Conservation (phyloP, 1,284 basidiomycete genomes). For the Pyrrhoderma noxium region DNA sequence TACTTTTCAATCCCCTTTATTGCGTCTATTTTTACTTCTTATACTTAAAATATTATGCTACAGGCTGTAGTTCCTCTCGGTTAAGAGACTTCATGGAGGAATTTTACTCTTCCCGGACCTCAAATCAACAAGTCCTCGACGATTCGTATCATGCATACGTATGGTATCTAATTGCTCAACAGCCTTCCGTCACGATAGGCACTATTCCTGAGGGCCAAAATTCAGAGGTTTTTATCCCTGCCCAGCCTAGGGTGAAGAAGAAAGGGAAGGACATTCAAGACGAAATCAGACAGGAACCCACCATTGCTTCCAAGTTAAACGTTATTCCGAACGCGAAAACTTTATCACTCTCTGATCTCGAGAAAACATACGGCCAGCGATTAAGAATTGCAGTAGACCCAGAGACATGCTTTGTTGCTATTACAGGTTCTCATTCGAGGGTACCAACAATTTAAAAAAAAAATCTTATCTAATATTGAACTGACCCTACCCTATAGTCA, state of each 20-base stretch:
- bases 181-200: conserved; percentile 67
- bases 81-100: conserved; percentile 59
- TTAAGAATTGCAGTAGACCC: conserved; percentile 71
- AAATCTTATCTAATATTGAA: conserved; percentile 16
- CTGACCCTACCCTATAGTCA: conserved; percentile 38
- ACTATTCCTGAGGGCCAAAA: conserved; percentile 46
- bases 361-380: conserved; percentile 46
- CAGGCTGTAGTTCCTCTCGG: conserved; percentile 66
- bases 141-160: conserved; percentile 72
- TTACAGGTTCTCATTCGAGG: conserved; percentile 78
- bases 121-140: conserved; percentile 51
- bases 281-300: conserved; percentile 34
- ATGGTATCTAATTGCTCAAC: conserved; percentile 69
- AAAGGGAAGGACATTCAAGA: conserved; percentile 54
- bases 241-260: conserved; percentile 55
- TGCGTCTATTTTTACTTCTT: background rate
- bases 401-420: conserved; percentile 65
- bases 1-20: conserved; percentile 4
- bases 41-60: conserved; percentile 13
- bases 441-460: conserved; percentile 33
- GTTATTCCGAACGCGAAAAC: conserved; percentile 46
- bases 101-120: conserved; percentile 45
- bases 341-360: conserved; percentile 47
- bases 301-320: conserved; percentile 38
- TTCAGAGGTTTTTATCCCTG: conserved; percentile 68